A percentile compares a stretch with the other conserved stretches of the same genome.
These are phyloP conservation scores for Lachnellula hyalina DNA, from an alignment of 2,329 filamentous ascomycete species.

Conservation along the genomic window DNA sequence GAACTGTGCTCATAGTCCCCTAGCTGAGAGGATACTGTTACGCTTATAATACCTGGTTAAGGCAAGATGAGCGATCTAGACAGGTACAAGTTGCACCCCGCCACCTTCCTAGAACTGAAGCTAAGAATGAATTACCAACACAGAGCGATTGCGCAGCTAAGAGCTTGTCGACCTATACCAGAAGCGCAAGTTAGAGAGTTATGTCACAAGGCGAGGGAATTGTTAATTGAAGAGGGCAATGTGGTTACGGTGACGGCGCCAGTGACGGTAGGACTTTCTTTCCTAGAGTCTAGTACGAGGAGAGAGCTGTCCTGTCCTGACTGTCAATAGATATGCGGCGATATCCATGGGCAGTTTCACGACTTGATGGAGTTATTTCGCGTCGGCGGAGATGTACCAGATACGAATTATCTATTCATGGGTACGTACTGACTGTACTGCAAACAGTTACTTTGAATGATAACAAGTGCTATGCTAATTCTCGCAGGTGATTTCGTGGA, in stretches of 20 bases:
- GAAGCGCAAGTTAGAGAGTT: slow-evolving; percentile 93
- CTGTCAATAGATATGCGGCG: slow-evolving; percentile 73
- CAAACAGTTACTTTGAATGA: neutral
- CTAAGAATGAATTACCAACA: slow-evolving; percentile 9
- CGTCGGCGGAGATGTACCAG: slow-evolving; percentile 87
- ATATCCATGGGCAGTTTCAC: slow-evolving; percentile 96
- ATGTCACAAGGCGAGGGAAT: slow-evolving; percentile 93
- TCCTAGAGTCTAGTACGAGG: neutral
- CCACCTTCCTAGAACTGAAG: slow-evolving; percentile 5
- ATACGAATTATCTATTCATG: slow-evolving; percentile 97
- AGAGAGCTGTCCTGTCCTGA: slow-evolving; percentile 11
- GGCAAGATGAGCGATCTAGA: slow-evolving; percentile 84
- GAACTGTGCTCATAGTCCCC: neutral
- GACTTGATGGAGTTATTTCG: slow-evolving; percentile 96
- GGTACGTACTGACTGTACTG: slow-evolving; percentile 44
- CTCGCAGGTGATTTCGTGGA: slow-evolving; percentile 85
- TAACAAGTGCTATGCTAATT: slow-evolving; percentile 16
- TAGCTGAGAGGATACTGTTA: neutral
- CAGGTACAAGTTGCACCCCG: slow-evolving; percentile 49
- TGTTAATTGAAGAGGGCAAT: slow-evolving; percentile 96
- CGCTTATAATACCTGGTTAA: neutral
- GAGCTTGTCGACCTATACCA: slow-evolving; percentile 92
- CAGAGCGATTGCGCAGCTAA: slow-evolving; percentile 91
- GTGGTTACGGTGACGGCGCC: slow-evolving; percentile 93
- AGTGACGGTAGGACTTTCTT: slow-evolving; percentile 61